Percentiles rank a stretch among this genome's conserved stretches.
phyloP scores from a whole-genome alignment of 2,329 filamentous ascomycete species.

The Talaromyces sp. region DNA sequence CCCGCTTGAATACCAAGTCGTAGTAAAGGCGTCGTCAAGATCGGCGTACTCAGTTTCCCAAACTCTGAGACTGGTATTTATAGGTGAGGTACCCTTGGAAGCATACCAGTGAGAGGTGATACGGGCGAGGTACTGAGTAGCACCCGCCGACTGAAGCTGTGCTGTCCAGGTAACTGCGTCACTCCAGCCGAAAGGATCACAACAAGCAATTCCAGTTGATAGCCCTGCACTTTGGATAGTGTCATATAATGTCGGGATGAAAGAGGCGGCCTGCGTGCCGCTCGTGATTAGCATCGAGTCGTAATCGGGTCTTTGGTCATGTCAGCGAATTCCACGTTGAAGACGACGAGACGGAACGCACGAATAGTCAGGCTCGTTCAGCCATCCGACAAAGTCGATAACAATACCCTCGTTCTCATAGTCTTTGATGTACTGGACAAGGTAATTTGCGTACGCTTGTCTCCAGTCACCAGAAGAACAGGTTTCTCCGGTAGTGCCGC shows the following conservation, averaged over 20 bases:
- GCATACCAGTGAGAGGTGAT: constrained; percentile 15
- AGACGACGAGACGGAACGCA: not conserved
- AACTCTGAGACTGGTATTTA: not conserved
- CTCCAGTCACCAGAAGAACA: constrained; percentile 45
- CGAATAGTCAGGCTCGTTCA: constrained; percentile 46
- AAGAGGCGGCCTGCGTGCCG: constrained; percentile 11
- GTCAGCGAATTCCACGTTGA: not conserved
- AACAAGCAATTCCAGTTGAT: constrained; percentile 5
- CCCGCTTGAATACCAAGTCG: constrained; percentile 9
- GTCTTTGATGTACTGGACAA: constrained; percentile 48
- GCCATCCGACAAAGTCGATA: constrained; percentile 47
- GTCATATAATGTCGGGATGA: constrained; percentile 9
- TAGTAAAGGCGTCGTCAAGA: not conserved
- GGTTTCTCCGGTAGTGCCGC: constrained; percentile 38
- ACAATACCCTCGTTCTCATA: constrained; percentile 46
- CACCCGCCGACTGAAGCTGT: constrained; percentile 2
- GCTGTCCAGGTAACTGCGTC: constrained; percentile 1
- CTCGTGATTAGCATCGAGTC: not conserved
- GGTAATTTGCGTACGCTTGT: constrained; percentile 49
- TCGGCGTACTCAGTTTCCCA: constrained; percentile 12
- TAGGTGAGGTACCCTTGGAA: constrained; percentile 2
- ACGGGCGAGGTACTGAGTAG: not conserved
- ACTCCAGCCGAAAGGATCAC: constrained; percentile 10
- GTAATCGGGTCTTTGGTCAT: not conserved
- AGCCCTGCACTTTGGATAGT: not conserved